phyloP scores from a whole-genome alignment of 495 filamentous ascomycete genomes.

The Physcia stellaris region DNA sequence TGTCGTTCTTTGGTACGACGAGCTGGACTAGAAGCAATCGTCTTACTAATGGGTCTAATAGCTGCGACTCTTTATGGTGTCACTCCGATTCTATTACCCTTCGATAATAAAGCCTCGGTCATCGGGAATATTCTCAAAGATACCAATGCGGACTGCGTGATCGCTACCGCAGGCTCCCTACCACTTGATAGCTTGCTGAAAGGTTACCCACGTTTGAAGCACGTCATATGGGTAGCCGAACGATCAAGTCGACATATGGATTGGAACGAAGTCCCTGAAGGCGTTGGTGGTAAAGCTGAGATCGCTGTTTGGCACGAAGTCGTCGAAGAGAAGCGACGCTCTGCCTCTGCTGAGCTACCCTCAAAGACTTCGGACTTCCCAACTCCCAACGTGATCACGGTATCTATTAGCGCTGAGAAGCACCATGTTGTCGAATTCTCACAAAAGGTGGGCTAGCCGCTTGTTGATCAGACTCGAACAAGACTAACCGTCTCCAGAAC shows the following conservation, averaged over 20 bases:
- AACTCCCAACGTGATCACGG: conserved; percentile 17
- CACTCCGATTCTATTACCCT: conserved; percentile 71
- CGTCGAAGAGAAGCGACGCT: conserved; percentile 44
- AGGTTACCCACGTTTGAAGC: conserved; percentile 52
- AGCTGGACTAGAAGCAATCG: neutral
- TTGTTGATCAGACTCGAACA: neutral
- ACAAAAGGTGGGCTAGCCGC: conserved; percentile 34
- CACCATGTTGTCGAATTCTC: conserved; percentile 61
- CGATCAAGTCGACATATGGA: conserved; percentile 85
- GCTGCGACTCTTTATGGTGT: conserved; percentile 69
- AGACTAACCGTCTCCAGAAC: conserved; percentile 37
- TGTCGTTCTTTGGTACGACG: conserved; percentile 50
- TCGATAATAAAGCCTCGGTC: conserved; percentile 50
- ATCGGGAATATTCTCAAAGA: conserved; percentile 56
- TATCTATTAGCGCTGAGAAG: conserved; percentile 3
- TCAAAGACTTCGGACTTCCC: conserved; percentile 12
- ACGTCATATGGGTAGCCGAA: conserved; percentile 89
- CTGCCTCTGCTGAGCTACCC: conserved; percentile 34
- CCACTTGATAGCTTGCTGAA: conserved; percentile 61
- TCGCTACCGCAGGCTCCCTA: conserved; percentile 78
- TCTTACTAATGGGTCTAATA: conserved; percentile 19
- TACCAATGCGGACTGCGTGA: conserved; percentile 60
- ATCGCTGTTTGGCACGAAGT: conserved; percentile 84
- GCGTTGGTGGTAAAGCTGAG: conserved; percentile 53
- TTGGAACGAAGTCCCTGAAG: conserved; percentile 68